A percentile compares a stretch with the other conserved stretches of the same genome.
phyloP scores from a whole-genome alignment of 139 green algal genomes.

The Penium margaritaceum region DNA sequence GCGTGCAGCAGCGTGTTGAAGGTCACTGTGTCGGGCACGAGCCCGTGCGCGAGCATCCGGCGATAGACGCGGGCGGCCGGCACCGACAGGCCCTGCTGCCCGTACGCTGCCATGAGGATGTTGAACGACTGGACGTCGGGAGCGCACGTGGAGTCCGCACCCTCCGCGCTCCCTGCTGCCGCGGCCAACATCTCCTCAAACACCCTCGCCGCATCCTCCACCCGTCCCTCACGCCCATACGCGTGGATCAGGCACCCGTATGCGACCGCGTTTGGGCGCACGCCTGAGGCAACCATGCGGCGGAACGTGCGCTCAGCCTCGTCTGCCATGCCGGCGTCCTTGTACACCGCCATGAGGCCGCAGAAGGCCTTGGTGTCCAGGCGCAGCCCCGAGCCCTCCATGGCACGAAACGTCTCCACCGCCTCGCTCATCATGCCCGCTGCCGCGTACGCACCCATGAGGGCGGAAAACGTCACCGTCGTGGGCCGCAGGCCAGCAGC shows the following conservation, averaged over 20 bases:
- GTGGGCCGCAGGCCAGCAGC: neutral
- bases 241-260: slow-evolving; percentile 26
- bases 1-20: slow-evolving; percentile 38
- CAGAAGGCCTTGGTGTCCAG: slow-evolving; percentile 22
- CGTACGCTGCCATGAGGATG: slow-evolving; percentile 38
- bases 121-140: slow-evolving; percentile 31
- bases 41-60: slow-evolving; percentile 11
- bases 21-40: slow-evolving; percentile 24
- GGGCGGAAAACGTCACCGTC: slow-evolving; percentile 7
- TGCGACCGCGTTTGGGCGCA: slow-evolving; percentile 22
- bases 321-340: slow-evolving; percentile 20
- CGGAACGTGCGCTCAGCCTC: slow-evolving; percentile 7
- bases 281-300: neutral
- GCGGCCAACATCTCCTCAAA: slow-evolving; percentile 38
- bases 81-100: slow-evolving; percentile 16
- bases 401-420: slow-evolving; percentile 7
- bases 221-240: slow-evolving; percentile 20
- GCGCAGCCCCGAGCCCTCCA: neutral
- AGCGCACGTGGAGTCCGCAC: too few species aligned
- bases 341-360: slow-evolving; percentile 16
- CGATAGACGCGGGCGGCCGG: slow-evolving; percentile 22
- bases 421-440: slow-evolving; percentile 28
- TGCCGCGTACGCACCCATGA: slow-evolving; percentile 20
- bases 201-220: slow-evolving; percentile 15
- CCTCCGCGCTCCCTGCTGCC: too few species aligned